A percentile compares a stretch with the other conserved stretches of the same genome.
Conservation (phyloP, 2,329 filamentous ascomycete genomes). For the Xylogone sp. region DNA sequence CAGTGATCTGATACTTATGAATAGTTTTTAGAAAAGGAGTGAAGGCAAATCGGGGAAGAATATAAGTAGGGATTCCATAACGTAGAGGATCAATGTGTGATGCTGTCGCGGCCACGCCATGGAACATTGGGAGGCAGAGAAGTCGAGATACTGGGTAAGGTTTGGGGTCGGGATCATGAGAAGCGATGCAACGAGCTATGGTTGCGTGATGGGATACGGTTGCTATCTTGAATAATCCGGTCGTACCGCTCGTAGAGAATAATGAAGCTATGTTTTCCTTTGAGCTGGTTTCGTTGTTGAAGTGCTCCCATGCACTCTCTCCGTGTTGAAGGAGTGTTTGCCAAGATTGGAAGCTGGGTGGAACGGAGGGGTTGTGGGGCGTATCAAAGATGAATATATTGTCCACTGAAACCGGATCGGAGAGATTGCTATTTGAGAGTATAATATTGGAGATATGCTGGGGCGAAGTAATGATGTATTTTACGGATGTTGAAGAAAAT, state of each 20-base stretch:
- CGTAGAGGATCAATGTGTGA: constrained; percentile 72
- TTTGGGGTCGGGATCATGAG: constrained; percentile 16
- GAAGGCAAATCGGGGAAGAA: constrained; percentile 76
- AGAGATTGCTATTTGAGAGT: constrained; percentile 11
- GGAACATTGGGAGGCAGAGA: constrained; percentile 48
- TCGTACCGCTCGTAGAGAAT: constrained; percentile 44
- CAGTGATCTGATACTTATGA: constrained; percentile 63
- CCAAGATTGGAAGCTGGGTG: constrained; percentile 1
- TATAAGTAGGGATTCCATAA: constrained; percentile 60
- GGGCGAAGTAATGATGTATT: constrained; percentile 4
- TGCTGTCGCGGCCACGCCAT: constrained; percentile 72
- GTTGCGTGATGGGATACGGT: constrained; percentile 25
- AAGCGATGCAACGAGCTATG: constrained; percentile 41
- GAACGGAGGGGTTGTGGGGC: background rate
- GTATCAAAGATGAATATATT: constrained; percentile 2
- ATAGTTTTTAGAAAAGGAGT: constrained; percentile 63
- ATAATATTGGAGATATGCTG: background rate
- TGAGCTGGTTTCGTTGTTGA: background rate
- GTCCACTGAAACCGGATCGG: constrained; percentile 14
- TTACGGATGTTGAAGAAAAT: background rate
- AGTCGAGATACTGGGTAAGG: constrained; percentile 41
- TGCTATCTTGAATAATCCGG: constrained; percentile 50
- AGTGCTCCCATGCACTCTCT: background rate
- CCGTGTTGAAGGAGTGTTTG: constrained; percentile 5
- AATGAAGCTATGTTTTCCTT: constrained; percentile 31